Conservation (phyloP, 2,329 filamentous ascomycete genomes). For the Verticillium nubilum region DNA sequence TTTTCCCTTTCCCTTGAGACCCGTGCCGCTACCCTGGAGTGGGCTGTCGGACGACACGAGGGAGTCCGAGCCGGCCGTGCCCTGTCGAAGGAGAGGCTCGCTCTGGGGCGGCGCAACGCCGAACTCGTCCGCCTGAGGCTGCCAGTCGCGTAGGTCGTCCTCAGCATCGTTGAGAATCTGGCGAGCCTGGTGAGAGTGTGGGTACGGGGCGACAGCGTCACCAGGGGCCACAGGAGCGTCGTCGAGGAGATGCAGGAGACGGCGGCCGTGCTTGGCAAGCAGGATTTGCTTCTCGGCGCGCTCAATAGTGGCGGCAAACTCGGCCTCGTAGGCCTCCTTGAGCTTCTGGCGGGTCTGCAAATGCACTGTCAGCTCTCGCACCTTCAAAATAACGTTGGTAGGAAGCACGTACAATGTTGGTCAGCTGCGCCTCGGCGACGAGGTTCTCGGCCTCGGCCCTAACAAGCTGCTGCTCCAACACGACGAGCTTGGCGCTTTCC, state of each 20-base stretch:
- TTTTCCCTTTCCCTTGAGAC: background rate
- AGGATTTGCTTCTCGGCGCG: constrained; percentile 96
- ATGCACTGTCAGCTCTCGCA: background rate
- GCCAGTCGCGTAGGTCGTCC: constrained; percentile 77
- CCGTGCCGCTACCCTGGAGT: background rate
- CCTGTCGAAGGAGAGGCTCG: background rate
- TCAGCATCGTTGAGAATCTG: constrained; percentile 91
- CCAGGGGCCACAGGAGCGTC: constrained; percentile 87
- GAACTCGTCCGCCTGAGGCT: constrained; percentile 33
- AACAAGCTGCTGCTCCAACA: constrained; percentile 93
- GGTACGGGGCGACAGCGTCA: constrained; percentile 66
- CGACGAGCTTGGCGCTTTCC: constrained; percentile 71
- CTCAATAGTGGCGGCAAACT: constrained; percentile 89
- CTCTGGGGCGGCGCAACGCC: background rate
- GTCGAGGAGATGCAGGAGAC: constrained; percentile 79
- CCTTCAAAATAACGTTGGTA: background rate
- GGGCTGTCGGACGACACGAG: background rate
- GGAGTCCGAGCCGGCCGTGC: background rate
- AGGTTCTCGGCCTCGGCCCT: constrained; percentile 92
- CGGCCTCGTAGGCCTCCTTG: constrained; percentile 87
- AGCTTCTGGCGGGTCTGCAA: constrained; percentile 84
- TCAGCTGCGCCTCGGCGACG: constrained; percentile 93
- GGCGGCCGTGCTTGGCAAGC: constrained; percentile 82
- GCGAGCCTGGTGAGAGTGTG: constrained; percentile 60
- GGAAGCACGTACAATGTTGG: constrained; percentile 70